These are phyloP conservation scores for Pyricularia sp. DNA, from an alignment of 2,329 filamentous ascomycete genomes.

Conservation along the genomic window DNA sequence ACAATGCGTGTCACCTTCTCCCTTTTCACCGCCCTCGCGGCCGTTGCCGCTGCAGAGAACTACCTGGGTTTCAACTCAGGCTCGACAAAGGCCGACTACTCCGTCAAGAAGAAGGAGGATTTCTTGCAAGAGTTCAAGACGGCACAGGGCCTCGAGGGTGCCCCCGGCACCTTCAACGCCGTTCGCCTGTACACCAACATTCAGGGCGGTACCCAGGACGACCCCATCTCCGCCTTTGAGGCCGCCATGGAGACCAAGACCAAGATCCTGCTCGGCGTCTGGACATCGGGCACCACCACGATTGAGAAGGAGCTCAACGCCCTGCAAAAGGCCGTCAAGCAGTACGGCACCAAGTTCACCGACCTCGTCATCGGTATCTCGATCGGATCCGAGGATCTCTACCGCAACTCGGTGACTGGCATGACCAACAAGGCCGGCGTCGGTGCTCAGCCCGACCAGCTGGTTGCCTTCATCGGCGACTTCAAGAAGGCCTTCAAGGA, in stretches of 20 bases:
- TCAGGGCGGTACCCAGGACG: conserved; percentile 54
- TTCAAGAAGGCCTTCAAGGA: conserved; percentile 48
- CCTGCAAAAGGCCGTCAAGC: conserved; percentile 43
- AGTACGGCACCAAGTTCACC: conserved; percentile 39
- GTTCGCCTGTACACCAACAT: conserved; percentile 64
- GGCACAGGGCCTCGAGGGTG: conserved; percentile 54
- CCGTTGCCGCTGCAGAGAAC: conserved; percentile 31
- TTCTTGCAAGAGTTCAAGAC: conserved; percentile 60
- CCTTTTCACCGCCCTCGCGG: conserved; percentile 28
- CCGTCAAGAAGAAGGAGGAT: conserved; percentile 43
- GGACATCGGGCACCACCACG: conserved; percentile 45
- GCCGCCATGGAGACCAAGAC: conserved; percentile 54
- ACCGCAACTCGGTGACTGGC: conserved; percentile 52
- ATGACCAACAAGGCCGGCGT: conserved; percentile 51
- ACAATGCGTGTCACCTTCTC: conserved; percentile 30
- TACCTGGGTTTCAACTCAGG: conserved; percentile 47
- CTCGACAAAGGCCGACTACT: conserved; percentile 32
- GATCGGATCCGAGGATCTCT: conserved; percentile 60
- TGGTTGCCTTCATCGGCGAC: conserved; percentile 58
- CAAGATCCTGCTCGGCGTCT: conserved; percentile 55
- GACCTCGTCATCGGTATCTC: conserved; percentile 55
- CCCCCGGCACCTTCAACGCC: conserved; percentile 52
- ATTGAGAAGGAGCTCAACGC: conserved; percentile 53
- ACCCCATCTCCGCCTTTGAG: conserved; percentile 75
- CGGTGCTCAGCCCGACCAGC: conserved; percentile 47